Percentiles rank a stretch among this genome's conserved stretches.
These are phyloP conservation scores for Daldinia decipiens DNA, from an alignment of 495 filamentous ascomycete species.

Conservation along the genomic window DNA sequence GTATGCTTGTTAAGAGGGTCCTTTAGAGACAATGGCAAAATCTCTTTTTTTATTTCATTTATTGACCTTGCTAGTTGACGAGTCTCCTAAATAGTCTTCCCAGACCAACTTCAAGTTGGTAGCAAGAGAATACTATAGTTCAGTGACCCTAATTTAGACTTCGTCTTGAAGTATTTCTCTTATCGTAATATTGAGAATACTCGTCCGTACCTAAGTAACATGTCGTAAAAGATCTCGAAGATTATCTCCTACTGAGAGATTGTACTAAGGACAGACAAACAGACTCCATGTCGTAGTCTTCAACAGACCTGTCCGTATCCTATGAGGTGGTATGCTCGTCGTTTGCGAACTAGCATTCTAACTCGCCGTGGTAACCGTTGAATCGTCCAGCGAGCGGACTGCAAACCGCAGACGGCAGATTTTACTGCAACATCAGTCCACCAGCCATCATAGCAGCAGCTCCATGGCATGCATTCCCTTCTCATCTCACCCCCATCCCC, in stretches of 20 bases:
- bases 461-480: neutral
- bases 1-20: too few relatives aligned
- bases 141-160: neutral
- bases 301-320: neutral
- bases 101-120: neutral
- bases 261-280: neutral
- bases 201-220: neutral
- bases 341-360: neutral
- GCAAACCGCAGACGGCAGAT: neutral
- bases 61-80: neutral
- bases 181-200: neutral
- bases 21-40: neutral
- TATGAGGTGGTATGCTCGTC: neutral
- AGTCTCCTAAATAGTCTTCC: neutral
- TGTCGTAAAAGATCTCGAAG: neutral
- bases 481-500: slow-evolving; percentile 29
- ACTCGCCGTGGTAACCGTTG: neutral
- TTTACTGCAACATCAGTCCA: neutral
- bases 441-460: neutral
- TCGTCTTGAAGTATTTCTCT: neutral
- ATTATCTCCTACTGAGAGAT: neutral
- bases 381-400: neutral
- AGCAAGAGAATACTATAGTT: neutral
- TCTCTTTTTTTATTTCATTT: neutral
- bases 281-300: neutral